Evolutionary conservation across 116 monocot genomes (phyloP).

Genomic region (Thalassia testudinum): DNA sequence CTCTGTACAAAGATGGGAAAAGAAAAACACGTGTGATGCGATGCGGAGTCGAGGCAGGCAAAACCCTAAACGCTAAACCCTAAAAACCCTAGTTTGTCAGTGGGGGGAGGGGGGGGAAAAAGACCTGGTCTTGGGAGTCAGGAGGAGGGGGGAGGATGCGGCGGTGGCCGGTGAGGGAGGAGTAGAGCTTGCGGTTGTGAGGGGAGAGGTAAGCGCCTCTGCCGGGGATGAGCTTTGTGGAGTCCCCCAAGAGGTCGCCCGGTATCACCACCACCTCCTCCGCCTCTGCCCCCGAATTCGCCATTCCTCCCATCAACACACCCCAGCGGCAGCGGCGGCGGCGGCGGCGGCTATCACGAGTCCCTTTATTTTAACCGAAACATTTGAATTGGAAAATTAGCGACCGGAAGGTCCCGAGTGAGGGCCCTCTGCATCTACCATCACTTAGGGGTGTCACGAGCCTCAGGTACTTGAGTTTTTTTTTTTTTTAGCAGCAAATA

Average conservation of each 20-base stretch:
- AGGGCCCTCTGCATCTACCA: too few species aligned
- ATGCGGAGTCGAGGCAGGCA: neutral
- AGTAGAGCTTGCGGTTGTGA: slow-evolving; percentile 51
- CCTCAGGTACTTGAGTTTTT: too few species aligned
- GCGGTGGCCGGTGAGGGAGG: slow-evolving; percentile 64
- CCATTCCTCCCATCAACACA: too few species aligned
- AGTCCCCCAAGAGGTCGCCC: slow-evolving; percentile 66
- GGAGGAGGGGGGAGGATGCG: slow-evolving; percentile 28
- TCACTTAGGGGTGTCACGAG: too few species aligned
- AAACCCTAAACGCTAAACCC: slow-evolving; percentile 9
- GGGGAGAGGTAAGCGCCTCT: slow-evolving; percentile 61
- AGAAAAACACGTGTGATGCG: neutral
- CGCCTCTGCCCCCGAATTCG: too few species aligned
- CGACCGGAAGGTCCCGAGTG: too few species aligned
- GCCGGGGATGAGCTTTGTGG: slow-evolving; percentile 36
- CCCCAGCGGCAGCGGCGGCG: too few species aligned
- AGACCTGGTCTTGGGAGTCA: slow-evolving; percentile 40
- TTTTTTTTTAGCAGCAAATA: too few species aligned
- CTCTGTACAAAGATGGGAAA: slow-evolving; percentile 31
- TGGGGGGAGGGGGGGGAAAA: neutral
- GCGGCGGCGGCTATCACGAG: too few species aligned
- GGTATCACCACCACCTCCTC: slow-evolving; percentile 36
- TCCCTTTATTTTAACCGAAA: too few species aligned
- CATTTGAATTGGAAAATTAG: too few species aligned
- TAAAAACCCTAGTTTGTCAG: too few species aligned